Percentiles rank a stretch among this genome's conserved stretches.
Conservation (phyloP, 805 yeast genomes). For the Kockiozyma suomiensis region DNA sequence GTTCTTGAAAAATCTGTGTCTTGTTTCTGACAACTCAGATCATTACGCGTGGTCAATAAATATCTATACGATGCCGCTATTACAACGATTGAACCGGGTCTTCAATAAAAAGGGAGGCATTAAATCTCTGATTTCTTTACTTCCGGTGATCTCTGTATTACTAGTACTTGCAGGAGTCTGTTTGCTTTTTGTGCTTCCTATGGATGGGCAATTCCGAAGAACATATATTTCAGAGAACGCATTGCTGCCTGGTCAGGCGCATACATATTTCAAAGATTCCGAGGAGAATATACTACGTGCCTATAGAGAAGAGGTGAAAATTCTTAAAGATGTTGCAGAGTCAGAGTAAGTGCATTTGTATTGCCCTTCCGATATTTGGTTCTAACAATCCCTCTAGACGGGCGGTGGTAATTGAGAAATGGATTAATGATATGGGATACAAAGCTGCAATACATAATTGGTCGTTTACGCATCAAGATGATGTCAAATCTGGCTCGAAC, state of each 20-base stretch:
- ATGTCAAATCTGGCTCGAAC: slow-evolving; percentile 47
- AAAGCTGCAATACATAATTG: slow-evolving; percentile 56
- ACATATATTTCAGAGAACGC: slow-evolving; percentile 96
- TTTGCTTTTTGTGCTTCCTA: slow-evolving; percentile 66
- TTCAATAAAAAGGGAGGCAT: neutral
- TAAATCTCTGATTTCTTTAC: neutral
- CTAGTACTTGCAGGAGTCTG: slow-evolving; percentile 47
- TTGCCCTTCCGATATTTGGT: neutral
- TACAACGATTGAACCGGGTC: slow-evolving; percentile 3
- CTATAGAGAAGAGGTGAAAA: slow-evolving; percentile 62
- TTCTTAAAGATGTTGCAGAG: slow-evolving; percentile 39
- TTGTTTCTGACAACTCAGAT: too few species aligned
- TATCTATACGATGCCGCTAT: slow-evolving; percentile 4
- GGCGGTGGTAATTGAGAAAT: slow-evolving; percentile 52
- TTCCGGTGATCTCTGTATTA: slow-evolving; percentile 12
- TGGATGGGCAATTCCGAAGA: slow-evolving; percentile 76
- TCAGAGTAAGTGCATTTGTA: slow-evolving; percentile 21
- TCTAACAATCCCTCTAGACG: slow-evolving; percentile 39
- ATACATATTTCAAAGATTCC: slow-evolving; percentile 84
- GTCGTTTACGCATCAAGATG: slow-evolving; percentile 37
- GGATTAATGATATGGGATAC: slow-evolving; percentile 75
- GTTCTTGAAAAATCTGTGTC: too few species aligned
- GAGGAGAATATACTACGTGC: slow-evolving; percentile 95
- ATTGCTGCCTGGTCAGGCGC: slow-evolving; percentile 93
- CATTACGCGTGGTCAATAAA: neutral